Conservation (phyloP, 495 filamentous ascomycete species). For the Aspergillus kassunensis region DNA sequence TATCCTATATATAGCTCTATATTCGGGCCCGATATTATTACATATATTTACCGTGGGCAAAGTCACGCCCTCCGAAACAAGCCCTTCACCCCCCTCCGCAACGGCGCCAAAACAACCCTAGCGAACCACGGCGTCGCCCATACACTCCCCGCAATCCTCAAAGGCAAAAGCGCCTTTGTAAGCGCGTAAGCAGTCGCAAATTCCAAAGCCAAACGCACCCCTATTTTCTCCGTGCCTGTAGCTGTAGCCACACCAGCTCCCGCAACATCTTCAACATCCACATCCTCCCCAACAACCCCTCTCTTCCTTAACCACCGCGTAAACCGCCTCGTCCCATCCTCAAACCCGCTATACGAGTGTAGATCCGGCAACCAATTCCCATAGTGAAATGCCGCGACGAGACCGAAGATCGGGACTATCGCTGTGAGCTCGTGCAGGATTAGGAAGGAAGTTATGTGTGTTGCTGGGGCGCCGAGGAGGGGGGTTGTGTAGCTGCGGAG, state of each 20-base stretch:
- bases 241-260: constrained; percentile 23
- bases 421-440: constrained; percentile 91
- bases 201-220: constrained; percentile 56
- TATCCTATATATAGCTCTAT: too few species aligned
- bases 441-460: constrained; percentile 81
- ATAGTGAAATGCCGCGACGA: constrained; percentile 76
- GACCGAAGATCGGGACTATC: constrained; percentile 68
- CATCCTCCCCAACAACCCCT: constrained; percentile 54
- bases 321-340: constrained; percentile 52
- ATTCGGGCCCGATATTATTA: too few species aligned
- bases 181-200: constrained; percentile 86
- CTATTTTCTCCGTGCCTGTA: constrained; percentile 22
- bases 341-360: constrained; percentile 47
- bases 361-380: constrained; percentile 57
- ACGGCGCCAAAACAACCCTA: constrained; percentile 52
- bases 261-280: constrained; percentile 30
- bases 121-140: constrained; percentile 97
- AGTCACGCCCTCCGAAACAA: constrained; percentile 41
- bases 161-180: constrained; percentile 76
- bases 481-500: constrained; percentile 63
- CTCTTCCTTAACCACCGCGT: constrained; percentile 56
- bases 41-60: too few species aligned
- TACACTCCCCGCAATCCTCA: constrained; percentile 69
- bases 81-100: constrained; percentile 31
- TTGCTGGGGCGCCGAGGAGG: constrained; percentile 69